Evolutionary conservation across 257 asterid genomes (phyloP).

Genomic region (Cordia subcordata): DNA sequence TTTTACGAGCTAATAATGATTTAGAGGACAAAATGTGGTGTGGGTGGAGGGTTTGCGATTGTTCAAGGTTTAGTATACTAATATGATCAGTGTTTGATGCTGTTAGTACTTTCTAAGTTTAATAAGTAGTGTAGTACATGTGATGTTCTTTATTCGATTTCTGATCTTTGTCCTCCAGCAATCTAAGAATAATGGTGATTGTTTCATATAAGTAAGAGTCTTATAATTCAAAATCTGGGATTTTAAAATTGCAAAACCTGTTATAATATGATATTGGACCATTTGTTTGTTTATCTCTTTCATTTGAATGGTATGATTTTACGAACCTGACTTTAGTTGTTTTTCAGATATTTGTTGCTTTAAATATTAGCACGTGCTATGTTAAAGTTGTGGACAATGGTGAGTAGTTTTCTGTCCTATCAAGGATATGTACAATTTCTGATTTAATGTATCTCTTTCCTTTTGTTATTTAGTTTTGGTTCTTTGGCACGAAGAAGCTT

Average conservation of each 20-base stretch:
- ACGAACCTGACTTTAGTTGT: not conserved
- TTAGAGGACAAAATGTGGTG: not conserved
- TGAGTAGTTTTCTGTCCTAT: conserved; percentile 21
- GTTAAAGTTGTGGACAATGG: conserved; percentile 82
- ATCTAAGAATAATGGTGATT: not conserved
- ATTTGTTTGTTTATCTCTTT: not conserved
- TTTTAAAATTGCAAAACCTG: not conserved
- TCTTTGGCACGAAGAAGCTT: not conserved
- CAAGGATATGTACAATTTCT: not conserved
- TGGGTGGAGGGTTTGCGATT: not conserved
- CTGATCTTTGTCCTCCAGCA: not conserved
- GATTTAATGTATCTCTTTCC: not conserved
- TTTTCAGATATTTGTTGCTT: conserved; percentile 62
- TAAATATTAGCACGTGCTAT: conserved; percentile 58
- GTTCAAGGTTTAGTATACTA: too few relatives aligned
- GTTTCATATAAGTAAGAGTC: too few relatives aligned
- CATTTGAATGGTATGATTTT: not conserved
- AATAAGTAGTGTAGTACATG: not conserved
- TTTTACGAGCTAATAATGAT: not conserved
- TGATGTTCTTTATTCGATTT: not conserved
- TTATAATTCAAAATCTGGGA: too few relatives aligned
- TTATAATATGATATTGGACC: not conserved
- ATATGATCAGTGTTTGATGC: not conserved
- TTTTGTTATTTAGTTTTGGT: not conserved
- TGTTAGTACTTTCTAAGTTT: too few relatives aligned